These are phyloP conservation scores for Rhododendron griersonianum DNA, from an alignment of 148 eudicot species.

Conservation along the genomic window DNA sequence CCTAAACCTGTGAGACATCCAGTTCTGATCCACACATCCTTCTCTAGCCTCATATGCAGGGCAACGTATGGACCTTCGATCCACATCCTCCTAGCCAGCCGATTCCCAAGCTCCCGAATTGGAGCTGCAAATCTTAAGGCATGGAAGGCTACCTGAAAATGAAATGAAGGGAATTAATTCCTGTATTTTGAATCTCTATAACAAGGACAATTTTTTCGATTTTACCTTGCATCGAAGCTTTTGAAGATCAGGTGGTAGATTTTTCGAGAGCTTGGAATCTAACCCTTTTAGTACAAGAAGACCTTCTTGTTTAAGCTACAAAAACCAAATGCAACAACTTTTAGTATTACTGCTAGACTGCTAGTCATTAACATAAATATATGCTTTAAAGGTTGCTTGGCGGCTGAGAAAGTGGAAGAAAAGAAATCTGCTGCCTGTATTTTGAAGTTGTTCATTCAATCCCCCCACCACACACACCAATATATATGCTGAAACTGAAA, in stretches of 20 bases:
- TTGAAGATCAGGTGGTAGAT: conserved; percentile 64
- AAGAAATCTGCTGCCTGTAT: background rate
- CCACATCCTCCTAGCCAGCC: conserved; percentile 80
- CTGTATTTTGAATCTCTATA: background rate
- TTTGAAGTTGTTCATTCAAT: background rate
- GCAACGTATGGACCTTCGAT: conserved; percentile 80
- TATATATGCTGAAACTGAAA: background rate
- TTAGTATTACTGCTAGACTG: background rate
- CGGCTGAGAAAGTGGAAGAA: background rate
- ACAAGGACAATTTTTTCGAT: too few relatives aligned
- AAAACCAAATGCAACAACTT: background rate
- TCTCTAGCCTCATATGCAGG: conserved; percentile 67
- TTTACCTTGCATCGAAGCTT: conserved; percentile 63
- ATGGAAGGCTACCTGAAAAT: conserved; percentile 66
- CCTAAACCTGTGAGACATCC: conserved; percentile 81
- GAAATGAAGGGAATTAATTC: background rate
- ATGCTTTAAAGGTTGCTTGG: background rate
- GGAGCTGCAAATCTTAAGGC: conserved; percentile 67
- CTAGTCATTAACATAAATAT: background rate
- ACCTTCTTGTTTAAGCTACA: conserved; percentile 68
- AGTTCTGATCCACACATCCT: conserved; percentile 76
- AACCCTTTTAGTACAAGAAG: conserved; percentile 64
- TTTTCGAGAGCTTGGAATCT: conserved; percentile 77
- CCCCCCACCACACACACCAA: background rate
- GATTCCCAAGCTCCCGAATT: conserved; percentile 50